Percentiles rank a stretch among this genome's conserved stretches.
Conservation (phyloP, 164 flowering plant species). For the Vitis cinerea region DNA sequence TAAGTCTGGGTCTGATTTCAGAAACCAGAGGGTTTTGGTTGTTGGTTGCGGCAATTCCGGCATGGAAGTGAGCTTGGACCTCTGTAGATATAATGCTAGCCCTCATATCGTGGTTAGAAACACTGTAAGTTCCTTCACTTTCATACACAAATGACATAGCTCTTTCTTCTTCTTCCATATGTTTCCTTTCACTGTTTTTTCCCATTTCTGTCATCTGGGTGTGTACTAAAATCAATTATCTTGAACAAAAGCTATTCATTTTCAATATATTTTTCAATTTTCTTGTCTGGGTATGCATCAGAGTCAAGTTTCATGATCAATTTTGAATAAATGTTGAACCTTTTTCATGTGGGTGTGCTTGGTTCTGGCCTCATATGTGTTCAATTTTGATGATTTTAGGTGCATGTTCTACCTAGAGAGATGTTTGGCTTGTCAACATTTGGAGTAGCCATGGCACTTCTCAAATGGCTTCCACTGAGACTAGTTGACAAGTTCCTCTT, state of each 20-base stretch:
- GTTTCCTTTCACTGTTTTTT: too few species aligned
- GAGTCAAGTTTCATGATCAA: not conserved
- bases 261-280: not conserved
- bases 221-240: not conserved
- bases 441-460: slow-evolving; percentile 77
- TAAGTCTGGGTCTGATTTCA: slow-evolving; percentile 65
- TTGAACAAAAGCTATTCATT: not conserved
- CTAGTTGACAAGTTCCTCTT: slow-evolving; percentile 76
- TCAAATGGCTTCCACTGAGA: slow-evolving; percentile 75
- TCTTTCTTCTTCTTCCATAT: not conserved
- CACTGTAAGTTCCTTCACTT: slow-evolving; percentile 50
- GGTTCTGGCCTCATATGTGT: not conserved
- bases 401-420: slow-evolving; percentile 90
- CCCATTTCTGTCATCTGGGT: not conserved
- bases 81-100: slow-evolving; percentile 75
- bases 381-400: slow-evolving; percentile 35
- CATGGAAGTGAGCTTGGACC: slow-evolving; percentile 96
- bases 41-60: slow-evolving; percentile 98
- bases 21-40: slow-evolving; percentile 65
- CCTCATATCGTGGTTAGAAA: slow-evolving; percentile 89
- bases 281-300: not conserved
- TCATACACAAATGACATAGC: too few species aligned
- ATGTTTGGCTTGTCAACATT: slow-evolving; percentile 85
- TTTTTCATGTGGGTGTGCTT: slow-evolving; percentile 1
- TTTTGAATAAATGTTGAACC: not conserved